Conservation (phyloP, 768 basidiomycete genomes). For the Candolleomyces aberdarensis region DNA sequence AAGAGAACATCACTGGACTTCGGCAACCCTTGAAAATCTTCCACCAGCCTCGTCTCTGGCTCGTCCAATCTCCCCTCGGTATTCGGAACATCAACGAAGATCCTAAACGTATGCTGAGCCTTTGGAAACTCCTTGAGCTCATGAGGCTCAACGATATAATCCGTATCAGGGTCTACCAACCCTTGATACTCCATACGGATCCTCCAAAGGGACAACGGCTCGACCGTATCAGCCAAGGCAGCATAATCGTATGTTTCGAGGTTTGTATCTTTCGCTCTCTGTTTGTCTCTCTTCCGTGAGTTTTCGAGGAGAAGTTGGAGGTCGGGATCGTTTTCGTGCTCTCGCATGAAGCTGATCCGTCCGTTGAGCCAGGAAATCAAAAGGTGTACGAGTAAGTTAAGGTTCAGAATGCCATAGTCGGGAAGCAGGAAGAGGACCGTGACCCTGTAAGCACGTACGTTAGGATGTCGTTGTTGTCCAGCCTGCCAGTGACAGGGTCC, state of each 20-base stretch:
- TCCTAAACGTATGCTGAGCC: background rate
- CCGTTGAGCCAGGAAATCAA: background rate
- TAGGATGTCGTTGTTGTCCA: slow-evolving; percentile 11
- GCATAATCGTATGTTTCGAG: slow-evolving; percentile 1
- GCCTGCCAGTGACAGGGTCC: slow-evolving; percentile 12
- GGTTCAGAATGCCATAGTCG: background rate
- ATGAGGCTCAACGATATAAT: slow-evolving; percentile 1
- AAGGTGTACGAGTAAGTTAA: background rate
- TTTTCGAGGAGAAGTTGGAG: slow-evolving; percentile 6
- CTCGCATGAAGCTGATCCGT: slow-evolving; percentile 7
- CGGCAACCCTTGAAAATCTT: slow-evolving; percentile 7
- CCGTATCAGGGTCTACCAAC: slow-evolving; percentile 1
- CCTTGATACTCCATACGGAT: background rate
- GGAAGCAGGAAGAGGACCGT: background rate
- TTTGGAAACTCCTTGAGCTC: background rate
- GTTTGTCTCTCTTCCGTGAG: background rate
- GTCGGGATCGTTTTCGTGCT: slow-evolving; percentile 11
- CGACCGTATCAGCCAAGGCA: background rate
- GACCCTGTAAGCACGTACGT: background rate
- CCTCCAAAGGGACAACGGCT: background rate
- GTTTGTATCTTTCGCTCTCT: background rate
- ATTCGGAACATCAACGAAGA: background rate
- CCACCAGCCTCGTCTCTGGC: slow-evolving; percentile 6
- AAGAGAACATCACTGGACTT: slow-evolving; percentile 8
- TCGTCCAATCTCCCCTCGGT: background rate